Evolutionary conservation across 2,329 filamentous ascomycete species (phyloP), one percentile per base, ranked within the genome.

Genomic region (Neoscytalidium dimidiatum): DNA sequence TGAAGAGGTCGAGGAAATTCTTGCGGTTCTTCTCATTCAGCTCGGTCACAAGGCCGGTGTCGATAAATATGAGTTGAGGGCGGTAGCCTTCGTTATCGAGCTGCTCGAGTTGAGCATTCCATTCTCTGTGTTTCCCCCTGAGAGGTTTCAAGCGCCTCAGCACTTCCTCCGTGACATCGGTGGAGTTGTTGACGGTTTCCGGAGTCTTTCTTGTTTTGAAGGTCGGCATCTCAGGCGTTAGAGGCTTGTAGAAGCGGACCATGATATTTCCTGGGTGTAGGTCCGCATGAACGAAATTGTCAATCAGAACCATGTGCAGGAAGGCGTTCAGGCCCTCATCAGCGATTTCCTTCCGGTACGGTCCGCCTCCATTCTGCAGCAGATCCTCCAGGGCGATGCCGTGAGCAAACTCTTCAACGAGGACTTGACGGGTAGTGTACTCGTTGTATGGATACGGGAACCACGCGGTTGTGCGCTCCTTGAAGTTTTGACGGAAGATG

Each of bases 261-360:
- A 99, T 98, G 79, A 99, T 98, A 76, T 99, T 99, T 28, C 95
- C 95, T 0, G 95, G 95, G 75, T 99, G 95, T 31, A 99, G 81
- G 75, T 99, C 95, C 4, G 95, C 94, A 74, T 99, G 95, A 28
- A 97, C 90, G 76, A 99, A 99, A 76, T 99, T 99, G 77, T 99
- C 95, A 43, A 99, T 90, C 13, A 99, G 84, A 17, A 99, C 82
- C 95, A 99, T 99, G 72, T 94, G 92, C 57, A 99, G 80, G 78
- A 99, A 99, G 3, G 94, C 94, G 75, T 99, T 94, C 0, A 99
- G 86, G 0, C 95, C 95, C 80, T 98, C 94, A 65, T 96, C 90
- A 3, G 95, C 94, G 68, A 99, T 96, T 69, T 97, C 94, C 71
- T 92, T 88, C 74, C 97, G 93, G 78, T 96, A 99, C 0, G 92